Percentiles rank a stretch among this genome's conserved stretches.
Evolutionary conservation across 139 green algal species (phyloP).

Genomic region (Marvania coccoides): DNA sequence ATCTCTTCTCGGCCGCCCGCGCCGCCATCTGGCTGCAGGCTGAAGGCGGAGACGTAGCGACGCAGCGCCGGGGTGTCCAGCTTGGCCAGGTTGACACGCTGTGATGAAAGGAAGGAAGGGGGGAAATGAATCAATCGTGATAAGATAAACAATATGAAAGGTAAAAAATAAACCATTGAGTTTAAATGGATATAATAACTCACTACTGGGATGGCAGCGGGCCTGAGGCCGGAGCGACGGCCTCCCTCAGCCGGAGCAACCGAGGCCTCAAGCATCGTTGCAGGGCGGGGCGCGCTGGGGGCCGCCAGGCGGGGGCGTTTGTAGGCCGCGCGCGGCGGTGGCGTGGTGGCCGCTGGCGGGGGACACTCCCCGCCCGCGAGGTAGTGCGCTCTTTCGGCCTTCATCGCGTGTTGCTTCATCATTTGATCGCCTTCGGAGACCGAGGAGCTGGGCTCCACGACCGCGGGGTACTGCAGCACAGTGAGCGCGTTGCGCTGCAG

Average conservation of each 20-base stretch:
- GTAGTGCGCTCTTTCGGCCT: neutral
- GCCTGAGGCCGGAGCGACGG: neutral
- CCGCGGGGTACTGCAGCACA: conserved; percentile 45
- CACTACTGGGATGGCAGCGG: neutral
- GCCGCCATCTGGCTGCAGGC: conserved; percentile 23
- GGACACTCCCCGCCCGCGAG: neutral
- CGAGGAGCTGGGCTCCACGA: conserved; percentile 28
- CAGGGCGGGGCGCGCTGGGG: neutral
- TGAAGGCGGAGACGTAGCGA: conserved; percentile 38
- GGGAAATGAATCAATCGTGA: neutral
- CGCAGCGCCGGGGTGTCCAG: conserved; percentile 49
- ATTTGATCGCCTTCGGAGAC: neutral
- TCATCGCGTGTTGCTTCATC: neutral
- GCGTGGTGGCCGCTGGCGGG: too few relatives aligned
- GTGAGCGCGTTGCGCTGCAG: conserved; percentile 68
- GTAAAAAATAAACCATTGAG: neutral
- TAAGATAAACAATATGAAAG: neutral
- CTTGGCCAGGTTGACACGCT: conserved; percentile 50
- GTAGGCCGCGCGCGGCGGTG: too few relatives aligned
- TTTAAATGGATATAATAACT: neutral
- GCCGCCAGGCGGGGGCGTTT: neutral
- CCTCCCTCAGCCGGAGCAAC: neutral
- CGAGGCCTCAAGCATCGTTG: neutral
- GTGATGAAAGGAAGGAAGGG: neutral
- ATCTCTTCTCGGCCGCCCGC: conserved; percentile 39